Evolutionary conservation across 345 rosid species (phyloP).

Genomic region (Lagerstroemia speciosa): DNA sequence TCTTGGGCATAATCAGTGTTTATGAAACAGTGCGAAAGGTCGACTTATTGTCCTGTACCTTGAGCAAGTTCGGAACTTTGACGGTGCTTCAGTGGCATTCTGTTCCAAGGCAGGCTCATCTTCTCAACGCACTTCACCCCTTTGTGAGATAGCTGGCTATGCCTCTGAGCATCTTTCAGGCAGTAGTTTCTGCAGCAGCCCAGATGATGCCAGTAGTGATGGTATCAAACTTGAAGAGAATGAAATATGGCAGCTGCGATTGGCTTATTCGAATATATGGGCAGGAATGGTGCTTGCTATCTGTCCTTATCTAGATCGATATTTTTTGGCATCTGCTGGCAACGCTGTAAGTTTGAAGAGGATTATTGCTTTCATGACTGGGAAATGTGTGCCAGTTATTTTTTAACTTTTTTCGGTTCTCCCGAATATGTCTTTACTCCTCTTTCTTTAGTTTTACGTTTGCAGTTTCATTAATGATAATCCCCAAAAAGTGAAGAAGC

Average conservation of each 20-base stretch:
- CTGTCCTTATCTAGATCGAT: conserved; percentile 83
- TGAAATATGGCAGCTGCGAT: conserved; percentile 72
- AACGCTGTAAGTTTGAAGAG: conserved; percentile 60
- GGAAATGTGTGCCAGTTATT: not conserved
- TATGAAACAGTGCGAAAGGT: conserved; percentile 72
- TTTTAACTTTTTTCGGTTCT: not conserved
- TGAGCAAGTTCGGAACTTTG: conserved; percentile 58
- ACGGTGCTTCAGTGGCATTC: conserved; percentile 63
- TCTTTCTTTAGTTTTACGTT: conserved; percentile 61
- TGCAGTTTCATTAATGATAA: conserved; percentile 69
- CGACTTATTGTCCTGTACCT: conserved; percentile 74
- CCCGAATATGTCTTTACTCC: conserved; percentile 4
- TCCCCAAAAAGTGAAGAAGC: conserved; percentile 61
- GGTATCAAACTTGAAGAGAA: conserved; percentile 74
- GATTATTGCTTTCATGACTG: conserved; percentile 1
- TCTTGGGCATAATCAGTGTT: conserved; percentile 7
- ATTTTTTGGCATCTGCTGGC: conserved; percentile 95
- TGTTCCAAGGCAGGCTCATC: conserved; percentile 61
- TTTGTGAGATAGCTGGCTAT: conserved; percentile 57
- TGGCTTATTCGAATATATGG: conserved; percentile 43
- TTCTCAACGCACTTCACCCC: conserved; percentile 78
- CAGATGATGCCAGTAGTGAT: conserved; percentile 73
- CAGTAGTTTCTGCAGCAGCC: conserved; percentile 80
- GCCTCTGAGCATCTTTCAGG: conserved; percentile 67
- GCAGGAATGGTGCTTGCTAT: conserved; percentile 91